These are phyloP conservation scores for Flaveria trinervia DNA, from an alignment of 129 eudicot species.

Conservation along the genomic window DNA sequence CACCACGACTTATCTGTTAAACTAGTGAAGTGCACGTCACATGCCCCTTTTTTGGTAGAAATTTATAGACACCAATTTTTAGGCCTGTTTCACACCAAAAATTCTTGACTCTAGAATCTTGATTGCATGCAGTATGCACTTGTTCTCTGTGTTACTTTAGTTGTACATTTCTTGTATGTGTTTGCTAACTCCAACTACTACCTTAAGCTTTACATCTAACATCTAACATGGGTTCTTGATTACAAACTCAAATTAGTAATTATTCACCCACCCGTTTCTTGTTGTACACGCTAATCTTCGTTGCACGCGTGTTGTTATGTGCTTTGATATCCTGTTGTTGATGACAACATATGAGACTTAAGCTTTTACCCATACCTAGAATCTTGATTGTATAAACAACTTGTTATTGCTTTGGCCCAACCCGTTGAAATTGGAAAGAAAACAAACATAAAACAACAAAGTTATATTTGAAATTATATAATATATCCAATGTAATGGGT, in stretches of 20 bases:
- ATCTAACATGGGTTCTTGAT: constrained; percentile 4
- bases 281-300: not conserved
- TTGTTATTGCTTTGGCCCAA: not conserved
- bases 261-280: not conserved
- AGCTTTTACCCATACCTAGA: constrained; percentile 18
- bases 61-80: constrained; percentile 4
- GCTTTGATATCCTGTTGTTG: not conserved
- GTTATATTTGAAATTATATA: not conserved
- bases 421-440: constrained; percentile 25
- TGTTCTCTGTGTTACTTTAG: not conserved
- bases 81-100: not conserved
- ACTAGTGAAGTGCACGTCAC: constrained; percentile 18
- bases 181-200: not conserved
- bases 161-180: not conserved
- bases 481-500: constrained; percentile 20
- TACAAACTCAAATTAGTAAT: not conserved
- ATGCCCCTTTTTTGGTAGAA: constrained; percentile 19
- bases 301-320: constrained; percentile 5
- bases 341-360: constrained; percentile 8
- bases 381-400: constrained; percentile 9
- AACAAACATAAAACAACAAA: constrained; percentile 21
- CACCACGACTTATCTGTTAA: constrained; percentile 7
- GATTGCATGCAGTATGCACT: constrained; percentile 6
- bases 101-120: not conserved
- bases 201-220: not conserved